These are phyloP conservation scores for Entomortierella beljakovae DNA, from an alignment of 192 early-diverging fungal species.

Conservation along the genomic window DNA sequence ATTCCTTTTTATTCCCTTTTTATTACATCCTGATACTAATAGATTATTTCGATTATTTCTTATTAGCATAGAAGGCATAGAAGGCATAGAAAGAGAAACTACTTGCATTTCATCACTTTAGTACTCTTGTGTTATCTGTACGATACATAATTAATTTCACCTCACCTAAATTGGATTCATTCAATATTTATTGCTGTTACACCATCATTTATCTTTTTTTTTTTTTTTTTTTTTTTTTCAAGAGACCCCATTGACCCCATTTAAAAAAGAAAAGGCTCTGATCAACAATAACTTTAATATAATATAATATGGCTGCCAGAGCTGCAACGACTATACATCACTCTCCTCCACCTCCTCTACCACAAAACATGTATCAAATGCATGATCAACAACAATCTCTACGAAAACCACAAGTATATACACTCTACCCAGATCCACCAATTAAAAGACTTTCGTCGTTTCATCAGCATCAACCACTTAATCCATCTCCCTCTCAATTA, in stretches of 20 bases:
- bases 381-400: background rate
- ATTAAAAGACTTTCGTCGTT: constrained; percentile 5
- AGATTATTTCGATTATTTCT: no score
- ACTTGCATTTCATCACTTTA: no score
- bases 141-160: no score
- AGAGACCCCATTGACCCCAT: background rate
- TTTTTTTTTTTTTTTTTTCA: background rate
- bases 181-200: constrained; percentile 20
- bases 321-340: constrained; percentile 5
- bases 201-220: constrained; percentile 15
- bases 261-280: background rate
- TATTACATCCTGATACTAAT: no score
- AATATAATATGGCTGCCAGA: constrained; percentile 21
- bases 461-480: background rate
- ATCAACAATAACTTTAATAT: background rate
- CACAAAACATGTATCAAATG: constrained; percentile 6
- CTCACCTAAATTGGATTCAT: background rate
- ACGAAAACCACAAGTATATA: constrained; percentile 21
- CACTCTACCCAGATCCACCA: constrained; percentile 42
- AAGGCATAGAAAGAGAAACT: no score
- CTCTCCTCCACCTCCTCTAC: background rate
- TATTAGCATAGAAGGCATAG: no score
- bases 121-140: no score
- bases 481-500: constrained; percentile 19
- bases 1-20: no score